phyloP scores from a whole-genome alignment of 2,329 filamentous ascomycete species.

The Aspergillus tanneri region DNA sequence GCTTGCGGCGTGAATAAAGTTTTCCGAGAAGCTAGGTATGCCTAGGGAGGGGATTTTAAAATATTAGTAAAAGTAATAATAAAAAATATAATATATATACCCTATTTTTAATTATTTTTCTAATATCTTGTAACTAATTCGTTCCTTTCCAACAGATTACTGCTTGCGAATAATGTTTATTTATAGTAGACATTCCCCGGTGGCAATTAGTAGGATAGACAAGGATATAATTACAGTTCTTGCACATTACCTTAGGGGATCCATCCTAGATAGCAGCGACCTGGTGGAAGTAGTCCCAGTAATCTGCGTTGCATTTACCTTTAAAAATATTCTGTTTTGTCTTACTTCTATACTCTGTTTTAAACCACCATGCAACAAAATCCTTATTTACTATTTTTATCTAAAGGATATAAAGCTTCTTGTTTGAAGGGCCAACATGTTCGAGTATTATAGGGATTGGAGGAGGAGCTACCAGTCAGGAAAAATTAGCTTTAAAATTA shows the following conservation, averaged over 20 bases:
- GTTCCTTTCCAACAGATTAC: background rate
- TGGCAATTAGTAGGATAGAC: background rate
- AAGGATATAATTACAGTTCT: background rate
- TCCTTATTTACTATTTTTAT: constrained; percentile 10
- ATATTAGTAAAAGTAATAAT: too few relatives aligned
- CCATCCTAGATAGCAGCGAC: background rate
- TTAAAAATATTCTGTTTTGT: constrained; percentile 9
- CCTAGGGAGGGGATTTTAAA: too few relatives aligned
- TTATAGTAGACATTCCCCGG: constrained; percentile 5
- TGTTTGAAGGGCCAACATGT: constrained; percentile 5
- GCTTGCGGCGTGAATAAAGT: background rate
- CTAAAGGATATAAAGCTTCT: constrained; percentile 12
- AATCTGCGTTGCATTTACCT: background rate
- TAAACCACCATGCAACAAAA: constrained; percentile 2
- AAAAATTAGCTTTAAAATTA: background rate
- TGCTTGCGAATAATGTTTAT: background rate
- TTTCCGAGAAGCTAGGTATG: too few relatives aligned
- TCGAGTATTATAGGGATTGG: constrained; percentile 3
- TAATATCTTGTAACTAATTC: background rate
- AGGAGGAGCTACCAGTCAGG: background rate
- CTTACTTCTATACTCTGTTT: constrained; percentile 1
- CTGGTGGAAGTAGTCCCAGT: background rate
- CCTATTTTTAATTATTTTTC: background rate
- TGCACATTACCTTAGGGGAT: background rate
- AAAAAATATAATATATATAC: background rate